Conservation (phyloP, 2,329 filamentous ascomycete genomes). For the Bipolaris cookei region DNA sequence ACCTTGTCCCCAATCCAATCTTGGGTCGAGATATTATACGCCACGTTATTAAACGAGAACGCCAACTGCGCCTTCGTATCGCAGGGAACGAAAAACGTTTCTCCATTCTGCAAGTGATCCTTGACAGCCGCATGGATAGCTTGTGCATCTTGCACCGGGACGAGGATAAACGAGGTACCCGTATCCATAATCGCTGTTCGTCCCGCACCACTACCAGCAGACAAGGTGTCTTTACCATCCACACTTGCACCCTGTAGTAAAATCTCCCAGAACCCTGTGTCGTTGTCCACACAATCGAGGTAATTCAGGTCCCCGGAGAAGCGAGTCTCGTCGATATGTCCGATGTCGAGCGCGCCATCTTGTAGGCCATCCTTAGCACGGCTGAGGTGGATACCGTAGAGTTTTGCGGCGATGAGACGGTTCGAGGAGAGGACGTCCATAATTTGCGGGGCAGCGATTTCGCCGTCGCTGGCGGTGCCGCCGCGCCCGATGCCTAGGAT, state of each 20-base stretch:
- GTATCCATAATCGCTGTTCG: conserved; percentile 79
- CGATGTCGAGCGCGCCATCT: conserved; percentile 80
- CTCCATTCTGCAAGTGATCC: conserved; percentile 62
- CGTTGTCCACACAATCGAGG: conserved; percentile 59
- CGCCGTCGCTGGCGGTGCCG: conserved; percentile 54
- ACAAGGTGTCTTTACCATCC: conserved; percentile 60
- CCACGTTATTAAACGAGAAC: conserved; percentile 71
- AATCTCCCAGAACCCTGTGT: conserved; percentile 73
- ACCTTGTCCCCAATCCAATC: conserved; percentile 70
- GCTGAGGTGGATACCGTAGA: conserved; percentile 75
- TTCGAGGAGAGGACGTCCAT: conserved; percentile 66
- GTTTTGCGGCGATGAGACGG: conserved; percentile 66
- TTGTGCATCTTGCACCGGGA: conserved; percentile 70
- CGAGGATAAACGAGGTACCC: conserved; percentile 80
- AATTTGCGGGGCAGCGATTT: conserved; percentile 65
- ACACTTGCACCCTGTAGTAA: conserved; percentile 69
- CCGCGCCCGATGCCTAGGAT: conserved; percentile 79
- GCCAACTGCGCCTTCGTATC: conserved; percentile 65
- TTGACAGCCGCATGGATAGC: conserved; percentile 72
- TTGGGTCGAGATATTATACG: conserved; percentile 69
- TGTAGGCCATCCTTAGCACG: conserved; percentile 69
- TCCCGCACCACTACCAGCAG: conserved; percentile 46
- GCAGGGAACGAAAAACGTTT: conserved; percentile 76
- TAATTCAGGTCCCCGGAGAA: conserved; percentile 74
- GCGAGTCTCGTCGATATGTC: conserved; percentile 69